Evolutionary conservation across 2,329 filamentous ascomycete genomes (phyloP), one percentile per base, ranked within the genome.

Genomic region (Zalaria sp.): DNA sequence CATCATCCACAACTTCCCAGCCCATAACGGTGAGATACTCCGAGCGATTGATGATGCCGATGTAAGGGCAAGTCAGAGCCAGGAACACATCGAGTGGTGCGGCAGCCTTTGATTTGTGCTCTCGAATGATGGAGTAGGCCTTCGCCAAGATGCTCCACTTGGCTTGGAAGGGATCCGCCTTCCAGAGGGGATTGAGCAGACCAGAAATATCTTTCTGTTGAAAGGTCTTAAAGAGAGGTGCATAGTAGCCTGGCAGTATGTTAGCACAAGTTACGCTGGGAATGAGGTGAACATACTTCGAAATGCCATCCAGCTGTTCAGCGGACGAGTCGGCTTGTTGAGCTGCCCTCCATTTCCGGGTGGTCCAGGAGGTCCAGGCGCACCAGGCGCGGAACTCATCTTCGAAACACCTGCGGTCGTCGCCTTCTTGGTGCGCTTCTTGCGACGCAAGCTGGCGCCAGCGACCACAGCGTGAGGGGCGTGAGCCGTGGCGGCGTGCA

Each of bases 101-200:
- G 28, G 64, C 58, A 25, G 59, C 55, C 47, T 67, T 66, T 50
- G 69, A 67, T 40, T 68, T 53, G 36, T 66, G 58, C 49, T 74
- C 71, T 38, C 71, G 66, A 38, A 73, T 60, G 45, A 65, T 62
- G 28, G 71, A 75, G 61, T 72, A 76, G 11, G 71, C 68, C 51
- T 72, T 72, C 38, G 70, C 67, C 43, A 75, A 55, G 45, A 75
- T 57, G 38, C 61, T 61, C 70, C 71, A 75, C 48, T 71, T 65
- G 45, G 63, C 60, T 49, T 70, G 65, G 58, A 66, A 67, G 37
- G 59, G 61, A 47, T 75, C 71, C 31, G 59, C 56, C 38, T 62
- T 55, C 72, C 72, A 76, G 45, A 74, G 58, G 27, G 55, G 52
- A 25, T 61, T 66, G 45, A 76, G 54, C 46, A 67, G 60, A 9